phyloP scores from a whole-genome alignment of 1,284 basidiomycete genomes.

The Trametes versicolor region DNA sequence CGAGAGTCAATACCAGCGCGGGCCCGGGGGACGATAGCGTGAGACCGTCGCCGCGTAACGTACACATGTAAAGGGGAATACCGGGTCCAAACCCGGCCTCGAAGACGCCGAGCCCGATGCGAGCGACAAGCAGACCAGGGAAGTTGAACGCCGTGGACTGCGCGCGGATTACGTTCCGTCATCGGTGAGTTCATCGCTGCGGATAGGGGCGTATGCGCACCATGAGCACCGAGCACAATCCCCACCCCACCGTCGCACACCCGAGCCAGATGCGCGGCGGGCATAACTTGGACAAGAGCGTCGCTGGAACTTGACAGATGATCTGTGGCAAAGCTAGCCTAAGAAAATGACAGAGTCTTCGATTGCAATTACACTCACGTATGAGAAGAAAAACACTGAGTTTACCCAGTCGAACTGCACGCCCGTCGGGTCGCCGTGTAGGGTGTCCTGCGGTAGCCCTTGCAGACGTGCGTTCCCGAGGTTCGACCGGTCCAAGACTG shows the following conservation, averaged over 20 bases:
- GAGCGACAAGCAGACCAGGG: slow-evolving; percentile 62
- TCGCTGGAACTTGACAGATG: slow-evolving; percentile 74
- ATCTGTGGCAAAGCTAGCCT: slow-evolving; percentile 55
- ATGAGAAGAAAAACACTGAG: slow-evolving; percentile 80
- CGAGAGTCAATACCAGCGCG: background rate
- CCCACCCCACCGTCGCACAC: slow-evolving; percentile 74
- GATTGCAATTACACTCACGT: slow-evolving; percentile 54
- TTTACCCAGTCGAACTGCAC: slow-evolving; percentile 77
- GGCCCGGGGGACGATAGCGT: background rate
- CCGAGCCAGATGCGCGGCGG: slow-evolving; percentile 75
- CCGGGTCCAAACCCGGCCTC: slow-evolving; percentile 80
- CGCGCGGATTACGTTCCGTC: background rate
- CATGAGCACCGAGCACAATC: slow-evolving; percentile 74
- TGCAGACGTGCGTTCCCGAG: slow-evolving; percentile 81
- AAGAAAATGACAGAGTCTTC: background rate
- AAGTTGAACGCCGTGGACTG: slow-evolving; percentile 70
- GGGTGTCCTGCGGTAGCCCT: slow-evolving; percentile 68
- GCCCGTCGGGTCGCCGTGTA: slow-evolving; percentile 75
- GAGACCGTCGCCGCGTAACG: slow-evolving; percentile 32
- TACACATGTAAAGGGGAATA: slow-evolving; percentile 80
- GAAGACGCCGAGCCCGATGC: slow-evolving; percentile 73
- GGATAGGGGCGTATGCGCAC: slow-evolving; percentile 46
- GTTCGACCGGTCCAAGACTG: slow-evolving; percentile 79
- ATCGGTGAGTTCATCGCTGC: background rate
- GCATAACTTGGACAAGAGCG: slow-evolving; percentile 71